Percentiles rank a stretch among this genome's conserved stretches.
Evolutionary conservation across 495 filamentous ascomycete species (phyloP).

Genomic region (Aspergillus incahuasiensis): DNA sequence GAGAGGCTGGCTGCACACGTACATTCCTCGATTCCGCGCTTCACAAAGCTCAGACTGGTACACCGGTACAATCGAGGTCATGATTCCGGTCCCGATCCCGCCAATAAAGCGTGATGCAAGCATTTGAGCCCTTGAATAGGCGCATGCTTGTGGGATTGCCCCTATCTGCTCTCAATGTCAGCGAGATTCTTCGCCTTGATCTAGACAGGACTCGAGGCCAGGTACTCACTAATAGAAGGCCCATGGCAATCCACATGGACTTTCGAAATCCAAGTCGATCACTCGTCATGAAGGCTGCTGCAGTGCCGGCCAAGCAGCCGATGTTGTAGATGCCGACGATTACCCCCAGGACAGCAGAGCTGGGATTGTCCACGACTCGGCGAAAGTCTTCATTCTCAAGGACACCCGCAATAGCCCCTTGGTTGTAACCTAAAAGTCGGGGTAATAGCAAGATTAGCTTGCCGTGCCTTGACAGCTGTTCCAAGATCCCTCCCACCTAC

Average conservation of each 20-base stretch:
- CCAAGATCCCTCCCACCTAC: constrained; percentile 11
- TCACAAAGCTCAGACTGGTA: constrained; percentile 47
- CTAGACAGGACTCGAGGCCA: neutral
- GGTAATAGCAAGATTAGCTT: constrained; percentile 7
- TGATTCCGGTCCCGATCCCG: constrained; percentile 22
- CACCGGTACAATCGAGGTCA: constrained; percentile 22
- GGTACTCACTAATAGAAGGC: constrained; percentile 27
- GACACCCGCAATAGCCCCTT: constrained; percentile 50
- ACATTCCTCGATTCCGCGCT: constrained; percentile 37
- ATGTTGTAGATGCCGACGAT: constrained; percentile 50
- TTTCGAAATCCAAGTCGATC: constrained; percentile 45
- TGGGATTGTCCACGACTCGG: constrained; percentile 34
- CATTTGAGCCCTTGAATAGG: constrained; percentile 38
- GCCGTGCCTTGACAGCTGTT: neutral
- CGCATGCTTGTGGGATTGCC: constrained; percentile 38
- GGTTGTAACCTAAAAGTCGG: constrained; percentile 44
- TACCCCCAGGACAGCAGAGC: constrained; percentile 37
- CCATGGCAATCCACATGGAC: constrained; percentile 39
- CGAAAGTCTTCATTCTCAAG: constrained; percentile 46
- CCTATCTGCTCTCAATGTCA: constrained; percentile 31
- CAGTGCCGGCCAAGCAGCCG: constrained; percentile 40
- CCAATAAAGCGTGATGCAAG: constrained; percentile 47
- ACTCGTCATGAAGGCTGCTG: constrained; percentile 39
- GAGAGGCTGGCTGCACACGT: constrained; percentile 42
- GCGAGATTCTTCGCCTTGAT: neutral